Base-by-base conservation (phyloP, 306 rosid genomes). In the Betula pendula region DNA sequence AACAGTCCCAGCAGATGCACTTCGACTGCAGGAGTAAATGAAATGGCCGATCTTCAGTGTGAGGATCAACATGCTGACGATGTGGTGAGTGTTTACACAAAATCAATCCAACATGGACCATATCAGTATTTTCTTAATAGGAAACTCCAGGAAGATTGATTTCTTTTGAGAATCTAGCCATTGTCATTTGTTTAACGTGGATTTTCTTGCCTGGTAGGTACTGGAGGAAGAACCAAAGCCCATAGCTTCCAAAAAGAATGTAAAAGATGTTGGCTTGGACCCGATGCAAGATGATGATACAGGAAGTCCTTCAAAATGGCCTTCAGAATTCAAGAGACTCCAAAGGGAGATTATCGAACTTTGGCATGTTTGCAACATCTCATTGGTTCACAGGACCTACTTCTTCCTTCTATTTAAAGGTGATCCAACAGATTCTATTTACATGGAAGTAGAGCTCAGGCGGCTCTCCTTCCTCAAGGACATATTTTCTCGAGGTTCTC, bases 351-450 rank as follows among this genome's bases (percentile, higher is more conserved):
- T 92, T 58, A 73, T 94, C 55, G 90, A 89, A 75, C 89, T 92
- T 42, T 94, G 98, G 97, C 87, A 92, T 73, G 89, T 87, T 74
- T 94, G 96, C 77, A 88, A 94, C 56, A 88, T 90, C 79, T 89
- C 98, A 44, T 85, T 94, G 88, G 91, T 94, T 79, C 97, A 94
- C 83, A 90, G 98, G 73, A 94, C 98, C 73, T 94, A 90, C 83
- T 94, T 94, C 89, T 92, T 89, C 84, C 94, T 92, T 73, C 86
- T 92, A 70, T 88, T 94, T 83, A 81, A 82, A 78, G 97, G 98
- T 52, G 98, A 94, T 67, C 85, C 84, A 35, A 63, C 91, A 68
- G 98, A 94, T 79, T 89, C 93, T 50, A 87, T 92, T 72, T 94
- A 94, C 77, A 81, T 90, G 91, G 96, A 94, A 85, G 98, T 94